These are phyloP conservation scores for Trapa bicornis DNA, from an alignment of 345 rosid genomes.

Conservation along the genomic window DNA sequence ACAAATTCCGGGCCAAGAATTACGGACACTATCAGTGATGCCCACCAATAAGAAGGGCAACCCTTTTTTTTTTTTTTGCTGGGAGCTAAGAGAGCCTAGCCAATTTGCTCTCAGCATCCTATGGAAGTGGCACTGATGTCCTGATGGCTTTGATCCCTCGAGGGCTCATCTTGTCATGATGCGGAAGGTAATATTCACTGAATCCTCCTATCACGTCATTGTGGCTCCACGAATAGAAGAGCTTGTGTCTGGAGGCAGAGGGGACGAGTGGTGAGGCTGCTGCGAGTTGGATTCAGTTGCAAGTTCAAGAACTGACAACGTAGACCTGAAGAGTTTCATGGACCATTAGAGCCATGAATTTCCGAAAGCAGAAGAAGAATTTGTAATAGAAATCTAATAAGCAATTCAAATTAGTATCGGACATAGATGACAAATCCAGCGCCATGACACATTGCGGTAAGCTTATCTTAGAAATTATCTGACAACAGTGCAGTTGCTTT, in stretches of 20 bases:
- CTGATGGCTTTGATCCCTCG: neutral
- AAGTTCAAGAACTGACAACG: slow-evolving; percentile 67
- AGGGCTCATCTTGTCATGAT: neutral
- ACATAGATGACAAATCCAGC: neutral
- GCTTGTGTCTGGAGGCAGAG: slow-evolving; percentile 46
- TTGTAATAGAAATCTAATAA: neutral
- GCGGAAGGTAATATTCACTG: neutral
- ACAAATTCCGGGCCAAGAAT: neutral
- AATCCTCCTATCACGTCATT: slow-evolving; percentile 23
- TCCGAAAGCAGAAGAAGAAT: neutral
- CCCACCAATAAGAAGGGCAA: neutral
- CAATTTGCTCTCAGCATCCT: neutral
- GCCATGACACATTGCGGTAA: neutral
- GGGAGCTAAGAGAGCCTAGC: neutral
- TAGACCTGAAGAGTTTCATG: slow-evolving; percentile 41
- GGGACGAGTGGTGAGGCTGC: slow-evolving; percentile 26
- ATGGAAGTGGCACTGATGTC: neutral
- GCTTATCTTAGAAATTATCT: neutral
- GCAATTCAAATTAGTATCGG: neutral
- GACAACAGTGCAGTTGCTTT: neutral
- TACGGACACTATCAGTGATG: neutral
- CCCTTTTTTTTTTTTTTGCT: neutral
- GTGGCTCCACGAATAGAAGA: slow-evolving; percentile 41
- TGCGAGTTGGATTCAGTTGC: slow-evolving; percentile 31
- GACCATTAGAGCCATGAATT: neutral